Conservation (phyloP, 2,329 filamentous ascomycete genomes). For the Metarhizium rileyi region DNA sequence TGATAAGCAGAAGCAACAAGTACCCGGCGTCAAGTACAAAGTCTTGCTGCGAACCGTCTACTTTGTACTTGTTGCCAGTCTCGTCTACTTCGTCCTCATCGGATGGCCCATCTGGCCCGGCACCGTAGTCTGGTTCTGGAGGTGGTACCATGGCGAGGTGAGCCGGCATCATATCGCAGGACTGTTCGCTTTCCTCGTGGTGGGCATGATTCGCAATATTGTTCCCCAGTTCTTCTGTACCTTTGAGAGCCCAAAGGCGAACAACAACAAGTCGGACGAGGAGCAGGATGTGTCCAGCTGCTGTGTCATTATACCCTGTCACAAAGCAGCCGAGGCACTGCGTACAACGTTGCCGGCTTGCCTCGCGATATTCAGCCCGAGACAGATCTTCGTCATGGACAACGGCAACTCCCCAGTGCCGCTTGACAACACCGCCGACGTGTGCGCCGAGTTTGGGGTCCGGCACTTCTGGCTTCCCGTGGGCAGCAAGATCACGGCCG, state of each 20-base stretch:
- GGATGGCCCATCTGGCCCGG: neutral
- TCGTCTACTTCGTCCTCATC: neutral
- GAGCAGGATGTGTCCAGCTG: neutral
- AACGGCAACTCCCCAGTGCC: conserved; percentile 35
- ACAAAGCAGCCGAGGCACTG: neutral
- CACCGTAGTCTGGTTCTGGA: neutral
- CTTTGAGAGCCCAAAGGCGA: neutral
- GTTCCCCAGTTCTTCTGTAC: neutral
- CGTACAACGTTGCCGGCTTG: neutral
- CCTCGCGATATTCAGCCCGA: neutral
- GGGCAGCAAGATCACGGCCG: neutral
- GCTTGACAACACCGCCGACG: neutral
- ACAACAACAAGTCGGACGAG: no score
- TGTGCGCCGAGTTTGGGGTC: neutral
- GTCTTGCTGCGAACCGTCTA: neutral
- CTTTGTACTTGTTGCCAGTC: neutral
- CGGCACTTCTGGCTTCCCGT: neutral
- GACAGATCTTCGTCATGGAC: conserved; percentile 28
- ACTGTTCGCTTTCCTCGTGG: neutral
- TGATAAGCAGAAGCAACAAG: neutral
- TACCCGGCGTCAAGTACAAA: neutral
- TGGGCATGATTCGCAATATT: neutral
- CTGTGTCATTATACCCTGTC: neutral
- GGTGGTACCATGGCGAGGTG: neutral
- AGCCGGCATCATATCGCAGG: neutral